These are phyloP conservation scores for Phialocephala subalpina DNA, from an alignment of 2,329 filamentous ascomycete genomes.

Conservation along the genomic window DNA sequence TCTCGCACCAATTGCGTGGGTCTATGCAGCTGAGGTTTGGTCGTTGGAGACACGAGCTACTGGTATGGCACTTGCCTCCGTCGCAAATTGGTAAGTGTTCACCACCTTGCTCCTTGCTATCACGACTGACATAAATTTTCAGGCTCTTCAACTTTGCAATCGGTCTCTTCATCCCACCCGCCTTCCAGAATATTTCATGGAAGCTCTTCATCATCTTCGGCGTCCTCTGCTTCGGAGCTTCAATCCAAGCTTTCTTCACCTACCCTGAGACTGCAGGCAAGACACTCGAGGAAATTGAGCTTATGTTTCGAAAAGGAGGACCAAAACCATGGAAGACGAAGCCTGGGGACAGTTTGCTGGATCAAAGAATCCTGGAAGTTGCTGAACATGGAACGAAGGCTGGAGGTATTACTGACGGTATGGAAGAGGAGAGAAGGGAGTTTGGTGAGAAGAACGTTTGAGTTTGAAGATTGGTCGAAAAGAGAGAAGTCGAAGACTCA, in stretches of 20 bases:
- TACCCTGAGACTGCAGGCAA: slow-evolving; percentile 46
- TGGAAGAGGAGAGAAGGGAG: slow-evolving; percentile 7
- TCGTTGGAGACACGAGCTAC: slow-evolving; percentile 66
- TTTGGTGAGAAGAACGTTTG: slow-evolving; percentile 3
- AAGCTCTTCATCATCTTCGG: slow-evolving; percentile 60
- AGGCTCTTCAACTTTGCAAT: slow-evolving; percentile 66
- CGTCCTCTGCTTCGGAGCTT: slow-evolving; percentile 53
- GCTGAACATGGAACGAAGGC: slow-evolving; percentile 18
- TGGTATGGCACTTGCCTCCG: slow-evolving; percentile 63
- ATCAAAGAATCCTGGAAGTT: slow-evolving; percentile 31
- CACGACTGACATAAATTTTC: neutral
- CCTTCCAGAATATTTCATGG: slow-evolving; percentile 65
- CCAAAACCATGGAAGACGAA: slow-evolving; percentile 37
- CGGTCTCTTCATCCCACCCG: slow-evolving; percentile 64
- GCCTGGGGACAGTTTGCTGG: slow-evolving; percentile 28
- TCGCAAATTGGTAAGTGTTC: slow-evolving; percentile 54
- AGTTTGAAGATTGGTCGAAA: neutral
- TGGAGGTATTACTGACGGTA: slow-evolving; percentile 9
- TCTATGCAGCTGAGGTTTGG: slow-evolving; percentile 72
- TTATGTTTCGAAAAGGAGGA: slow-evolving; percentile 38
- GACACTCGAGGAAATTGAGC: slow-evolving; percentile 46
- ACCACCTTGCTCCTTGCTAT: neutral
- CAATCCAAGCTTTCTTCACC: slow-evolving; percentile 41
- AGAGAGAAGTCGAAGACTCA: too few species aligned
- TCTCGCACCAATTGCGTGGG: slow-evolving; percentile 69